A percentile compares a stretch with the other conserved stretches of the same genome.
phyloP scores from a whole-genome alignment of 2,329 filamentous ascomycete genomes.

The Penicillium fuscoglaucum region DNA sequence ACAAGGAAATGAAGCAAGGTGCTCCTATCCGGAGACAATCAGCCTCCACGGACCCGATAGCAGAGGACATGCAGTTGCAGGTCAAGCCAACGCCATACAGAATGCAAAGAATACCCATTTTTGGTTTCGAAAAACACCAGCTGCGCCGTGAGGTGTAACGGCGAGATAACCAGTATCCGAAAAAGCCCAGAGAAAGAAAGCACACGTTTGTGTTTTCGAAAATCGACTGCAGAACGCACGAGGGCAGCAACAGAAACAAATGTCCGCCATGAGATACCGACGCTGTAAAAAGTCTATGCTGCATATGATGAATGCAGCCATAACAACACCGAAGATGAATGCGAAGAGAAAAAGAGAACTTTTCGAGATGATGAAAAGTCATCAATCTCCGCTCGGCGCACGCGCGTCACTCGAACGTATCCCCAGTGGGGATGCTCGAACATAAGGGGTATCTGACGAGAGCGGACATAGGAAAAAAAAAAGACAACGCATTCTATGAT shows the following conservation, averaged over 20 bases:
- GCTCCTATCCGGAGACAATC: conserved; percentile 30
- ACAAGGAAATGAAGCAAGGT: conserved; percentile 28
- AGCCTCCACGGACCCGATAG: conserved; percentile 35
- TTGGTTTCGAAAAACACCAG: conserved; percentile 16
- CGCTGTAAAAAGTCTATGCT: conserved; percentile 44
- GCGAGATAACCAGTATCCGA: neutral
- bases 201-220: conserved; percentile 20
- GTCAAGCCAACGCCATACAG: conserved; percentile 46
- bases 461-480: conserved; percentile 47
- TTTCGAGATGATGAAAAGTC: conserved; percentile 38
- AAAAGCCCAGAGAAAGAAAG: conserved; percentile 32
- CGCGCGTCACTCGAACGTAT: conserved; percentile 41
- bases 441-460: conserved; percentile 51
- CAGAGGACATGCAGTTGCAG: conserved; percentile 37
- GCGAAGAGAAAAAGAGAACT: conserved; percentile 41
- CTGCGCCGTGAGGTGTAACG: neutral
- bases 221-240: conserved; percentile 27
- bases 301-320: conserved; percentile 43
- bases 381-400: conserved; percentile 41
- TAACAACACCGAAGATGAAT: conserved; percentile 41
- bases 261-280: conserved; percentile 44
- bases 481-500: conserved; percentile 56
- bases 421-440: conserved; percentile 41
- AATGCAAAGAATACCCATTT: conserved; percentile 41
- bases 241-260: conserved; percentile 28